A percentile compares a stretch with the other conserved stretches of the same genome.
phyloP scores from a whole-genome alignment of 2,329 filamentous ascomycete genomes.

The Byssochlamys sp. region DNA sequence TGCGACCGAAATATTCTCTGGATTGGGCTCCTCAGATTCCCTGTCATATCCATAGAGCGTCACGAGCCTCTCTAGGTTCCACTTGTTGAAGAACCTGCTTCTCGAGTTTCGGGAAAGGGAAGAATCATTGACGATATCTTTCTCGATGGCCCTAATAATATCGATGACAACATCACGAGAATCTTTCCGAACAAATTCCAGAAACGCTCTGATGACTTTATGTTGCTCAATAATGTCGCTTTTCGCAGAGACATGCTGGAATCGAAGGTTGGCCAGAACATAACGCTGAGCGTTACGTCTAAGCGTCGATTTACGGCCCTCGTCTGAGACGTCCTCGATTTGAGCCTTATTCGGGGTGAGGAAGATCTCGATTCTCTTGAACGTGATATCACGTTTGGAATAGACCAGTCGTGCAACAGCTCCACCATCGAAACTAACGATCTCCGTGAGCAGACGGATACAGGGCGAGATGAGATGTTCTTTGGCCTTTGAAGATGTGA shows the following conservation, averaged over 20 bases:
- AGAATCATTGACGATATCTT: constrained; percentile 63
- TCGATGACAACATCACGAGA: constrained; percentile 65
- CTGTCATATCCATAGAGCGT: constrained; percentile 54
- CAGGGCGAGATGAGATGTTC: constrained; percentile 83
- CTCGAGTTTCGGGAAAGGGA: constrained; percentile 66
- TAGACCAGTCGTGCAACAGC: constrained; percentile 68
- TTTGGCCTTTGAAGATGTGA: constrained; percentile 72
- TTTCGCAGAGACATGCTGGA: constrained; percentile 67
- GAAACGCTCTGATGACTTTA: constrained; percentile 58
- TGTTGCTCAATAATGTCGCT: constrained; percentile 71
- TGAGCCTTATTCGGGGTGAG: constrained; percentile 56
- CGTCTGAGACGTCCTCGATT: constrained; percentile 49
- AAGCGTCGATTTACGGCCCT: constrained; percentile 63
- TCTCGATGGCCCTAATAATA: constrained; percentile 60
- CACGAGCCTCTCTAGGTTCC: constrained; percentile 61
- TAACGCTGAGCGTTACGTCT: constrained; percentile 76
- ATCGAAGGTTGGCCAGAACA: constrained; percentile 67
- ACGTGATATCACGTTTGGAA: constrained; percentile 64
- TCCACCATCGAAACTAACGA: constrained; percentile 78
- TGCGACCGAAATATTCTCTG: constrained; percentile 47
- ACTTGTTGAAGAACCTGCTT: constrained; percentile 63
- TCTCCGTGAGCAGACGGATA: constrained; percentile 72
- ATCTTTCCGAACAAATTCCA: constrained; percentile 69
- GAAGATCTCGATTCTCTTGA: constrained; percentile 71
- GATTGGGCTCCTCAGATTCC: constrained; percentile 36